A percentile compares a stretch with the other conserved stretches of the same genome.
Conservation (phyloP, 768 basidiomycete genomes). For the Pleurotus pulmonarius region DNA sequence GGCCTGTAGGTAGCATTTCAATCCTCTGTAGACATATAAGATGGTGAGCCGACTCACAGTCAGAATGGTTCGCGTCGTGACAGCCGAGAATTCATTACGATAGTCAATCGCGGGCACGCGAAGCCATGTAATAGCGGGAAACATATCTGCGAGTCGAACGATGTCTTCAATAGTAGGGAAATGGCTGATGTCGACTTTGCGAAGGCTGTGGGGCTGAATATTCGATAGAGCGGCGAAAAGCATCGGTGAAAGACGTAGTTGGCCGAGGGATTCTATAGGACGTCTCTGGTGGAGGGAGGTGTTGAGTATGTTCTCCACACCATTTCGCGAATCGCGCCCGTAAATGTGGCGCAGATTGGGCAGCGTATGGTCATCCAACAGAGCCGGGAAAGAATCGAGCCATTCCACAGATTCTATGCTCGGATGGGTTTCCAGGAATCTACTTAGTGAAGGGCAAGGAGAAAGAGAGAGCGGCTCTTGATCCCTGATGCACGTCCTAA, state of each 20-base stretch:
- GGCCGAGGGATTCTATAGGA: conserved; percentile 1
- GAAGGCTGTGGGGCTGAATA: background rate
- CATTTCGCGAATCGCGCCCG: background rate
- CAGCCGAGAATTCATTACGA: background rate
- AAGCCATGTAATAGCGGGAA: conserved; percentile 2
- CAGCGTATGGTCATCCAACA: background rate
- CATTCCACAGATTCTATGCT: conserved; percentile 2
- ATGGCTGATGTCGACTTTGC: conserved; percentile 1
- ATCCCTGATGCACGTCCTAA: background rate
- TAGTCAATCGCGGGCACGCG: conserved; percentile 2
- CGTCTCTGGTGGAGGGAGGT: background rate
- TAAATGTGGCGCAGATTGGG: background rate
- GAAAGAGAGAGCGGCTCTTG: background rate
- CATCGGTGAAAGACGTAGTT: background rate
- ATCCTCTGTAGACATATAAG: too few species aligned
- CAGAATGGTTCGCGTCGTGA: background rate
- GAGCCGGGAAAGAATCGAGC: background rate
- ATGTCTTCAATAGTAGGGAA: conserved; percentile 4
- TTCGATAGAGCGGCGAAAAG: background rate
- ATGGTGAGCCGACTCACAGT: background rate
- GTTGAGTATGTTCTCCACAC: background rate
- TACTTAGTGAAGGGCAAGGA: background rate
- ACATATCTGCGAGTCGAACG: background rate
- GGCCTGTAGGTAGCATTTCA: background rate
- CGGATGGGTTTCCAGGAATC: conserved; percentile 1